Evolutionary conservation across 202 grass and related monocot species (phyloP).

Genomic region (Panicum virgatum): DNA sequence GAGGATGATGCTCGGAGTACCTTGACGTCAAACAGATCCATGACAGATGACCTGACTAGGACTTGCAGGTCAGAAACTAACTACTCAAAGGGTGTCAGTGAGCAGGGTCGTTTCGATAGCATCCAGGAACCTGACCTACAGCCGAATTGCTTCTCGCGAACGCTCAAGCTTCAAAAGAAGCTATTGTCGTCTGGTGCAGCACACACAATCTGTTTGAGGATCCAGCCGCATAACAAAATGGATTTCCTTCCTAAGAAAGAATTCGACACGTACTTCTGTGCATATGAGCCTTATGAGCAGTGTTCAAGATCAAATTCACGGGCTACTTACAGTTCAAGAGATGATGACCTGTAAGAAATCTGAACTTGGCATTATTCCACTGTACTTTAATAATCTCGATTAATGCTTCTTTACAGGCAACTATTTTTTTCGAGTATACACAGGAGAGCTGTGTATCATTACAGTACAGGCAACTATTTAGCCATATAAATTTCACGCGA

Average conservation of each 20-base stretch:
- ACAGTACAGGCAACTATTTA: background rate
- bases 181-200: constrained; percentile 67
- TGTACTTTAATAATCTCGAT: constrained; percentile 10
- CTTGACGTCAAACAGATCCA: constrained; percentile 66
- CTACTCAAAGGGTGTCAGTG: constrained; percentile 61
- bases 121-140: constrained; percentile 75
- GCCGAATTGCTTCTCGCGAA: constrained; percentile 83
- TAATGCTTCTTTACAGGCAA: constrained; percentile 11
- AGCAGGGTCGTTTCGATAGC: constrained; percentile 56
- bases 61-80: constrained; percentile 58
- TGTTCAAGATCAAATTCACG: constrained; percentile 74
- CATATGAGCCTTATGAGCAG: constrained; percentile 83
- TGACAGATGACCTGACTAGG: constrained; percentile 62
- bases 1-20: constrained; percentile 66
- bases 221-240: constrained; percentile 79
- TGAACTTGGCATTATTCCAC: constrained; percentile 29
- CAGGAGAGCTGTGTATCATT: background rate
- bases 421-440: background rate
- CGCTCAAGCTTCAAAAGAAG: constrained; percentile 76
- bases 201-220: constrained; percentile 74
- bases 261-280: constrained; percentile 84
- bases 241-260: constrained; percentile 79
- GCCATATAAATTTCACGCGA: background rate
- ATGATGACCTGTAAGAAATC: constrained; percentile 84
- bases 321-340: constrained; percentile 88